Percentiles rank a stretch among this genome's conserved stretches.
Evolutionary conservation across 1,284 basidiomycete species (phyloP).

Genomic region (Sporisorium sorghi): DNA sequence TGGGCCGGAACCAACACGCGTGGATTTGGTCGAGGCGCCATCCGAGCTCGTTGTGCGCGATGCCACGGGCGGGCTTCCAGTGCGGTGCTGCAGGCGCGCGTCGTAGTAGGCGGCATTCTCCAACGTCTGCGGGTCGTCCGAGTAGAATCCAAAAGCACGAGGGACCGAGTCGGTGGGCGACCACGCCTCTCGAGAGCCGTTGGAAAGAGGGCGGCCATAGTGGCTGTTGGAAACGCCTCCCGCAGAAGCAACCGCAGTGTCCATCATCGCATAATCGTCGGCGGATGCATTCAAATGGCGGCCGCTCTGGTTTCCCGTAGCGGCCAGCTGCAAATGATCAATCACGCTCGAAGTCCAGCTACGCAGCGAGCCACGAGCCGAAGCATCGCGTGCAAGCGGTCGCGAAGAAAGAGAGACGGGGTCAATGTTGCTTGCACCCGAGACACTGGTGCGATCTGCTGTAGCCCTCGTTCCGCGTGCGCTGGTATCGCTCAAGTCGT

Average conservation of each 20-base stretch:
- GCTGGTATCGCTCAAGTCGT: slow-evolving; percentile 13
- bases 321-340: slow-evolving; percentile 22
- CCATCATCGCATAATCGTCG: slow-evolving; percentile 37
- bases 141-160: slow-evolving; percentile 29
- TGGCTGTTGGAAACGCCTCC: background rate
- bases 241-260: slow-evolving; percentile 1
- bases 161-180: slow-evolving; percentile 35
- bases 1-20: slow-evolving; percentile 31
- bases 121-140: slow-evolving; percentile 21
- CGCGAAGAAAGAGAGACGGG: slow-evolving; percentile 26
- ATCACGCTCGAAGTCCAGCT: slow-evolving; percentile 49
- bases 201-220: slow-evolving; percentile 6
- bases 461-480: slow-evolving; percentile 6
- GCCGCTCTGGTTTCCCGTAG: slow-evolving; percentile 9
- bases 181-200: slow-evolving; percentile 22
- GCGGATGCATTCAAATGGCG: slow-evolving; percentile 5
- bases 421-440: slow-evolving; percentile 35
- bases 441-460: slow-evolving; percentile 23
- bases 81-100: slow-evolving; percentile 10
- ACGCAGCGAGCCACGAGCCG: slow-evolving; percentile 36
- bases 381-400: slow-evolving; percentile 28
- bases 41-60: slow-evolving; percentile 32
- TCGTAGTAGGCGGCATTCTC: slow-evolving; percentile 12
- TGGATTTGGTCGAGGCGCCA: slow-evolving; percentile 29
- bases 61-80: slow-evolving; percentile 8